Conservation (phyloP, 257 asterid genomes). For the Nicotiana otophora region DNA sequence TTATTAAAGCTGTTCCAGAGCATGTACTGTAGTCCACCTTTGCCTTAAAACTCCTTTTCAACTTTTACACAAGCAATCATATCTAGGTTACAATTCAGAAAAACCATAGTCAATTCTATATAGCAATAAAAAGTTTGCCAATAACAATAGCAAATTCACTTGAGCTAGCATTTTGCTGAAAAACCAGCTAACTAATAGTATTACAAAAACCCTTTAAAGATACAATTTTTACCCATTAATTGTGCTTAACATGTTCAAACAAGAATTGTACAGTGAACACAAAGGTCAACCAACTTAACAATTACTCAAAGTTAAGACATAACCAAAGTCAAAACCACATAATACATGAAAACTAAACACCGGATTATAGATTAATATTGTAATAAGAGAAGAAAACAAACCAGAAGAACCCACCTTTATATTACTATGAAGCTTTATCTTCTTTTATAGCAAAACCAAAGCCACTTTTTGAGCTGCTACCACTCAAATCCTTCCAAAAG, state of each 20-base stretch:
- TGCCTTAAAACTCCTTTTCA: background rate
- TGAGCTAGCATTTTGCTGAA: background rate
- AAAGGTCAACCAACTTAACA: slow-evolving; percentile 18
- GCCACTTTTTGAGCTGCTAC: slow-evolving; percentile 26
- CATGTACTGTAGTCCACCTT: background rate
- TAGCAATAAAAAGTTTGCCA: background rate
- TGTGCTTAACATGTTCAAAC: background rate
- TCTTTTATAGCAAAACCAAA: slow-evolving; percentile 22
- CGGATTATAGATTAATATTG: background rate
- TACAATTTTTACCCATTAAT: background rate
- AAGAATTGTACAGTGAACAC: background rate
- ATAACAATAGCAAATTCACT: background rate
- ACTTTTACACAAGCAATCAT: background rate
- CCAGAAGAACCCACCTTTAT: slow-evolving; percentile 32
- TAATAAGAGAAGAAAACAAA: slow-evolving; percentile 2
- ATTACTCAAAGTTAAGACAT: slow-evolving; percentile 20
- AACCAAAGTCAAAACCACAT: slow-evolving; percentile 1
- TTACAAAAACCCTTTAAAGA: background rate
- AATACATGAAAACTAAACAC: background rate
- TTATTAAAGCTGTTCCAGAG: background rate
- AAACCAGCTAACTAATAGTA: background rate
- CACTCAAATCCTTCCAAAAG: slow-evolving; percentile 35
- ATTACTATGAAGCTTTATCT: slow-evolving; percentile 19
- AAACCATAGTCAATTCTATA: background rate
- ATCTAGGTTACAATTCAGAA: background rate